Evolutionary conservation across 495 filamentous ascomycete genomes (phyloP), one percentile per base, ranked within the genome.

Genomic region (Talaromyces nanjingensis): DNA sequence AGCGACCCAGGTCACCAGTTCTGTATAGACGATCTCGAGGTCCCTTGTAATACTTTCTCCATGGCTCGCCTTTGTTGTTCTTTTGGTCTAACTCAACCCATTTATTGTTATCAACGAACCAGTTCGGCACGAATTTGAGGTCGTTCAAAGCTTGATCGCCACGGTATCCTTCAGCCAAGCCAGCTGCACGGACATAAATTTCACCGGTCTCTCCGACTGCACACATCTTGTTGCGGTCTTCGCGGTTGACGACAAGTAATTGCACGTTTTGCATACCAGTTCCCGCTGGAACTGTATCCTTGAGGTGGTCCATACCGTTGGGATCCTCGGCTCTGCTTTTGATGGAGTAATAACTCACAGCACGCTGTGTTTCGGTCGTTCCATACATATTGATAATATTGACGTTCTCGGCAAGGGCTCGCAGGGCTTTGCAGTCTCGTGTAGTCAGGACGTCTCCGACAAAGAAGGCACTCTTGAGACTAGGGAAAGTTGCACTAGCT

Each of bases 201-300:
- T 98, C 92, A 25, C 93, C 92, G 18, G 88, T 83, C 68, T 96
- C 90, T 7, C 92, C 92, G 37, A 94, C 79, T 34, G 82, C 83
- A 72, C 94, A 98, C 24, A 93, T 79, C 42, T 84, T 83, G 59
- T 80, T 84, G 58, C 77, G 74, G 70, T 96, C 86, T 66, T 90
- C 84, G 6, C 90, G 87, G 73, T 97, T 86, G 22, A 98, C 91
- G 25, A 98, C 90, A 1, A 98, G 78, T 47, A 98, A 81, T 71
- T 98, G 94, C 4, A 98, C 94, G 69, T 97, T 87, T 64, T 91
- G 74, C 91, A 98, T 98, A 18, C 94, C 94, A 69, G 82, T 85
- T 31, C 94, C 94, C 31, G 88, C 92, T 0, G 93, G 91, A 31
- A 98, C 89, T 16, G 90, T 85, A 65, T 98, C 90, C 67, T 83